Base-by-base conservation (phyloP, 306 rosid species). In the Rubus idaeus region DNA sequence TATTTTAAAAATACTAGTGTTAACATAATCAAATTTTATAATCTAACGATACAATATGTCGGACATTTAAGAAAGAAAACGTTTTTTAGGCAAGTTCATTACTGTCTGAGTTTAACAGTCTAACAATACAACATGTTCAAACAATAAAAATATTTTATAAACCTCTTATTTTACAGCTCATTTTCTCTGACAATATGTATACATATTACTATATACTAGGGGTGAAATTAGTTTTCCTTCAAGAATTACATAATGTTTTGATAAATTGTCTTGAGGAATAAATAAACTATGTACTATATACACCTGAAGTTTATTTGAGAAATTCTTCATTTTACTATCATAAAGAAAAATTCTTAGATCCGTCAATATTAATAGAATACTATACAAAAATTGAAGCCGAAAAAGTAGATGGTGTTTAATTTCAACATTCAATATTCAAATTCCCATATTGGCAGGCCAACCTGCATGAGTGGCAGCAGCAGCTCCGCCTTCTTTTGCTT, bases 391-490 rank as follows among this genome's bases (percentile, higher is more conserved):
- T 11, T 39, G 20, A 16, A 53, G 67, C 76, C 45, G 2, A 58
- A 69, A 81, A 75, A 62, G 68, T 49, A 9, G 73, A 2, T 62
- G 60, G 53, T 50, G 68, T 60, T 75, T 53, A 3, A 44, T 9
- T 23, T 62, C 42, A 21, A 12, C 8, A 47, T 76, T 17, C 35
- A 76, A 39, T 20, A 18, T 76, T 76, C 45, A 56, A 73, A 75
- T 75, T 63, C 63, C 63, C 39, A 6, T 11, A 20, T 51, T 13
- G 42, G 75, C 64, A 52, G 74, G 74, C 67, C 17, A 68, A 17
- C 16, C 55, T 68, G n/a, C 72, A 70, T 70, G 74, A 70, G 74
- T 30, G 60, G 42, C 60, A 47, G 45, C 74, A 49, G 80, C 55
- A 53, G 67, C 66, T 42, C 61, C 30, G n/a, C 57, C 30, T 51